These are phyloP conservation scores for Calonectria honghensis DNA, from an alignment of 2,329 filamentous ascomycete genomes.

Conservation along the genomic window DNA sequence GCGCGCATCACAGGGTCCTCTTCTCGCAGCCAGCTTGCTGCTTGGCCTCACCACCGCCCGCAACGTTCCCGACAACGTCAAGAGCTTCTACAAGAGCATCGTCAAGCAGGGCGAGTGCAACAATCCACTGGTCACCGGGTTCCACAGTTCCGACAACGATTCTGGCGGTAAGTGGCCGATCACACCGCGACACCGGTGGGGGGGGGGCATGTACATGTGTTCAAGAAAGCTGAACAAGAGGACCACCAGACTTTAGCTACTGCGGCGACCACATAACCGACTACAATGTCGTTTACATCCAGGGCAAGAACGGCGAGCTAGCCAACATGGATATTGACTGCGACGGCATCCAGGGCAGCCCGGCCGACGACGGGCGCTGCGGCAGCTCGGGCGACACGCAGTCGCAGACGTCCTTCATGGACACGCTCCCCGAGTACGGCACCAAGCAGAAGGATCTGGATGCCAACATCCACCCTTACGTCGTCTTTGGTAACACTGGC, in stretches of 20 bases:
- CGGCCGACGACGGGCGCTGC: conserved; percentile 67
- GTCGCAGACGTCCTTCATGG: conserved; percentile 68
- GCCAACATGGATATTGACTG: conserved; percentile 77
- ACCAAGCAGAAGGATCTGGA: conserved; percentile 65
- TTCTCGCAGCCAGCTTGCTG: conserved; percentile 50
- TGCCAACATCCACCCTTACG: conserved; percentile 71
- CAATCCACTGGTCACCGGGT: conserved; percentile 62
- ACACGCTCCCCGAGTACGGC: conserved; percentile 61
- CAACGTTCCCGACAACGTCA: conserved; percentile 64
- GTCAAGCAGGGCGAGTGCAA: conserved; percentile 61
- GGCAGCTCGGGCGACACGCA: conserved; percentile 66
- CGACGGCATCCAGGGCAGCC: conserved; percentile 68
- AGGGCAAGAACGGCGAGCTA: conserved; percentile 63
- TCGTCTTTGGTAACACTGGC: conserved; percentile 72
- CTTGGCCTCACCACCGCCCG: conserved; percentile 52
- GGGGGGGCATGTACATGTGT: background rate
- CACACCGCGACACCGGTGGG: background rate
- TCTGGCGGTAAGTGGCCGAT: conserved; percentile 58
- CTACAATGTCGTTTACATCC: conserved; percentile 69
- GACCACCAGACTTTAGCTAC: conserved; percentile 61
- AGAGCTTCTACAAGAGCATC: conserved; percentile 64
- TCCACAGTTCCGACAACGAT: conserved; percentile 62
- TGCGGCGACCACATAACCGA: conserved; percentile 67
- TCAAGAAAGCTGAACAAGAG: conserved; percentile 19
- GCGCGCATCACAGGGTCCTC: conserved; percentile 47